Evolutionary conservation across 805 yeast species (phyloP).

Genomic region (Wickerhamomyces sydowiorum): DNA sequence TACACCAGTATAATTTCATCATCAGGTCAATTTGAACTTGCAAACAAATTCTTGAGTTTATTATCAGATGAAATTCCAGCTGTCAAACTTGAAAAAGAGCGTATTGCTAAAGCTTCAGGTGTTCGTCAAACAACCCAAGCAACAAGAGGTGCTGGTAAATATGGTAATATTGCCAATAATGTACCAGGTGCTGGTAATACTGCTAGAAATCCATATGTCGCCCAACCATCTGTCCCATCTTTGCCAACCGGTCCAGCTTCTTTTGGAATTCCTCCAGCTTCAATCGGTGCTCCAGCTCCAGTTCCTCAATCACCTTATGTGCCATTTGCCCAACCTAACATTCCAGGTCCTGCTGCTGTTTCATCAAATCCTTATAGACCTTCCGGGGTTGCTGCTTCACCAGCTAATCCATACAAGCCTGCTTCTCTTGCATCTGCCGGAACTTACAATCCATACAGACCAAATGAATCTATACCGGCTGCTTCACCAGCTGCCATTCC

Average conservation of each 20-base stretch:
- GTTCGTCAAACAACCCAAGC: slow-evolving; percentile 15
- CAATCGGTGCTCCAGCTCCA: slow-evolving; percentile 2
- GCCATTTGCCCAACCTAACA: slow-evolving; percentile 1
- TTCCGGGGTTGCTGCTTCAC: slow-evolving; percentile 13
- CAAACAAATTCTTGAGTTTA: slow-evolving; percentile 59
- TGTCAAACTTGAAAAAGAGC: slow-evolving; percentile 67
- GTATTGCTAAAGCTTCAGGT: slow-evolving; percentile 65
- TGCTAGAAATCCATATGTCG: slow-evolving; percentile 12
- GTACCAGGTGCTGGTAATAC: slow-evolving; percentile 4
- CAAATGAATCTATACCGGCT: slow-evolving; percentile 11
- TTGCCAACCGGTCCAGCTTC: too few relatives aligned
- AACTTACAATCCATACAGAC: slow-evolving; percentile 30
- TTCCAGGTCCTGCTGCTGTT: slow-evolving; percentile 14
- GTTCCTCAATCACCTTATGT: slow-evolving; percentile 9
- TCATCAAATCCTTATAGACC: slow-evolving; percentile 20
- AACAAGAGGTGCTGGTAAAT: slow-evolving; percentile 11
- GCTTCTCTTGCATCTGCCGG: slow-evolving; percentile 22
- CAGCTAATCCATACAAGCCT: slow-evolving; percentile 21
- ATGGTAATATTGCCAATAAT: slow-evolving; percentile 14
- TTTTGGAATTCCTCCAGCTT: not conserved
- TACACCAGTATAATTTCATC: slow-evolving; percentile 76
- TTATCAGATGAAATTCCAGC: slow-evolving; percentile 74
- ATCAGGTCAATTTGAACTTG: slow-evolving; percentile 79
- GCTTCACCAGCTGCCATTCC: slow-evolving; percentile 21
- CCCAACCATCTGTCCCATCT: slow-evolving; percentile 5